Conservation (phyloP, 1,139 yeast species). For the Kodamaea alishanica region DNA sequence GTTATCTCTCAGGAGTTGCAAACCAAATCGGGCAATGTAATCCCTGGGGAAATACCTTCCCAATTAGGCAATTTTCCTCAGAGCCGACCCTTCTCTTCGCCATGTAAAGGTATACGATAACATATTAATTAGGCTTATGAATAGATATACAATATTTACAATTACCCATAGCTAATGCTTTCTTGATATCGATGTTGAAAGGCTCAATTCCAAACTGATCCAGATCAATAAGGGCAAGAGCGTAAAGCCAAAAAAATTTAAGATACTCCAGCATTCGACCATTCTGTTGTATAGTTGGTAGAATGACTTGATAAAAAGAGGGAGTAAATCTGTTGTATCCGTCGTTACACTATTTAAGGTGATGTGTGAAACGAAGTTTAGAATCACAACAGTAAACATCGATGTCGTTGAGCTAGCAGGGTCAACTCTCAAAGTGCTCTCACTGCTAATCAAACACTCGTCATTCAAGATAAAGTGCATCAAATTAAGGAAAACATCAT, state of each 20-base stretch:
- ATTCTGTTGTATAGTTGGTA: slow-evolving; percentile 8
- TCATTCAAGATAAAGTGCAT: slow-evolving; percentile 11
- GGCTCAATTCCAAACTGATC: slow-evolving; percentile 18
- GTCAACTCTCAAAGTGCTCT: no score
- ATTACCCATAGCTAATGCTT: no score
- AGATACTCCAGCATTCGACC: slow-evolving; percentile 22
- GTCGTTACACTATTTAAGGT: no score
- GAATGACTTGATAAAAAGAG: slow-evolving; percentile 7
- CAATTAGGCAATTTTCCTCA: slow-evolving; percentile 1
- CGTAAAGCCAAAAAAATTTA: slow-evolving; percentile 24
- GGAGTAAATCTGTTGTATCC: no score
- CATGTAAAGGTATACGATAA: no score
- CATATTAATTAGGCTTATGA: no score
- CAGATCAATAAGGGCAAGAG: slow-evolving; percentile 27
- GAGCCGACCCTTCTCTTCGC: no score
- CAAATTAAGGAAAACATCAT: slow-evolving; percentile 24
- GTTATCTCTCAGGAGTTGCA: slow-evolving; percentile 2
- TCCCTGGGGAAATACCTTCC: slow-evolving; percentile 5
- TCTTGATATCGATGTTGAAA: background rate
- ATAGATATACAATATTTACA: no score
- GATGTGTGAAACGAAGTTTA: no score
- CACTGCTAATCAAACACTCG: no score
- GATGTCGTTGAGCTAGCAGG: background rate
- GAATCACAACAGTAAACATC: no score
- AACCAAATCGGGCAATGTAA: slow-evolving; percentile 11